Conservation (phyloP, 179 eudicot species). For the Spergularia azorica region DNA sequence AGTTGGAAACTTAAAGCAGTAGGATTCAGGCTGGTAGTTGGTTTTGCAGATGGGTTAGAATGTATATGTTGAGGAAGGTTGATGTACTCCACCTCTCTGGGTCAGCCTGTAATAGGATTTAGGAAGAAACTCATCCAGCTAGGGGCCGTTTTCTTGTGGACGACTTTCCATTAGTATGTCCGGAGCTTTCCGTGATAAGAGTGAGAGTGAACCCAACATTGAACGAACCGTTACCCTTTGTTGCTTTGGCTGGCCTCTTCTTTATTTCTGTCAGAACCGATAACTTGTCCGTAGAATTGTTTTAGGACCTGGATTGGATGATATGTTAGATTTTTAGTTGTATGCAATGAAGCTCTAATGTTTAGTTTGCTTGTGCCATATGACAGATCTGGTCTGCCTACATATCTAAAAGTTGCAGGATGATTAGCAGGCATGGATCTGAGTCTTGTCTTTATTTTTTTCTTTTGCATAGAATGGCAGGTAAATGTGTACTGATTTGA, state of each 20-base stretch:
- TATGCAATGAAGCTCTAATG: conserved; percentile 10
- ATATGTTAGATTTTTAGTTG: conserved; percentile 4
- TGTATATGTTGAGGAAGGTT: conserved; percentile 42
- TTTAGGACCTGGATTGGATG: conserved; percentile 2
- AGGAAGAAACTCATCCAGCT: conserved; percentile 23
- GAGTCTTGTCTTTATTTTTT: too few species aligned
- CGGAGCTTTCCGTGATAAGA: conserved; percentile 9
- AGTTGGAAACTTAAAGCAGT: conserved; percentile 44
- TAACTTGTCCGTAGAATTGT: not conserved
- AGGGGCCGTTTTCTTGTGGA: conserved; percentile 11
- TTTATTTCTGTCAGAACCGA: conserved; percentile 1
- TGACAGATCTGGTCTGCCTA: not conserved
- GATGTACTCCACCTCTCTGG: conserved; percentile 63
- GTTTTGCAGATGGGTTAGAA: conserved; percentile 37
- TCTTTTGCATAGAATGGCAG: too few species aligned
- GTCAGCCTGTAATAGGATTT: conserved; percentile 25
- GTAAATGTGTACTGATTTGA: too few species aligned
- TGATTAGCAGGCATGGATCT: too few species aligned
- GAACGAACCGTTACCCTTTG: conserved; percentile 17
- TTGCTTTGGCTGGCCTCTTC: conserved; percentile 1
- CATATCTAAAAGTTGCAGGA: too few species aligned
- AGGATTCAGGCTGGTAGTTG: conserved; percentile 34
- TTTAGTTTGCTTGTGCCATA: not conserved
- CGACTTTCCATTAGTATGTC: conserved; percentile 9
- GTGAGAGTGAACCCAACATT: conserved; percentile 12